These are phyloP conservation scores for Sordariomycetes sp. DNA, from an alignment of 2,329 filamentous ascomycete genomes.

Conservation along the genomic window DNA sequence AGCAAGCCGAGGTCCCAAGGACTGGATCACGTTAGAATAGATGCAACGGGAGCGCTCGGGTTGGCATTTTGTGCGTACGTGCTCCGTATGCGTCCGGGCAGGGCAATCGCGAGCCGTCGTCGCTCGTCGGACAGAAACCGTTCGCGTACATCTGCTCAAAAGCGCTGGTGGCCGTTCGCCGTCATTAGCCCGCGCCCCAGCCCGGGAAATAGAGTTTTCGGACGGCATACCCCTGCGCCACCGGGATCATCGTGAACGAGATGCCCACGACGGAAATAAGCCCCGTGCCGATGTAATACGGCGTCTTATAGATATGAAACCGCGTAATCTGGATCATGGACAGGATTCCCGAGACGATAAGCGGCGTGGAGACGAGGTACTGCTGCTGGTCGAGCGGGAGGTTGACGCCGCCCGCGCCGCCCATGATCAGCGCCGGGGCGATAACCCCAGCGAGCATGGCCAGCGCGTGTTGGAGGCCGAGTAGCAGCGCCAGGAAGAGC, in stretches of 20 bases:
- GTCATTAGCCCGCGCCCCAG: not conserved
- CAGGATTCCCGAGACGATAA: slow-evolving; percentile 70
- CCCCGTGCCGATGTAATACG: slow-evolving; percentile 68
- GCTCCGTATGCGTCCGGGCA: slow-evolving; percentile 67
- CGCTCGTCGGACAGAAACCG: slow-evolving; percentile 52
- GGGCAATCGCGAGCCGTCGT: slow-evolving; percentile 54
- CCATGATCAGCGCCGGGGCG: slow-evolving; percentile 66
- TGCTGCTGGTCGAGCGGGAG: slow-evolving; percentile 50
- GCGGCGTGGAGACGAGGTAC: slow-evolving; percentile 68
- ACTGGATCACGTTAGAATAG: slow-evolving; percentile 19
- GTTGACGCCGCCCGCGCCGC: slow-evolving; percentile 51
- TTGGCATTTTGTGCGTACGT: slow-evolving; percentile 8
- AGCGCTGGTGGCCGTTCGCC: slow-evolving; percentile 22
- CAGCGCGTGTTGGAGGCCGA: slow-evolving; percentile 71
- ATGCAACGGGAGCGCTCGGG: not conserved
- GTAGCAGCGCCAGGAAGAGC: slow-evolving; percentile 59
- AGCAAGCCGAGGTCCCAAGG: slow-evolving; percentile 57
- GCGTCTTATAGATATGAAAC: slow-evolving; percentile 60
- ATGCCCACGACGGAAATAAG: slow-evolving; percentile 71
- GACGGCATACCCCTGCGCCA: slow-evolving; percentile 44
- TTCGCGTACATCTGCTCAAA: slow-evolving; percentile 69
- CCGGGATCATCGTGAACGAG: slow-evolving; percentile 66
- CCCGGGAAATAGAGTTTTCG: not conserved
- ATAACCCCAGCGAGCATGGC: slow-evolving; percentile 70
- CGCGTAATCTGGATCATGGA: slow-evolving; percentile 68